Evolutionary conservation across 2,329 filamentous ascomycete species (phyloP).

Genomic region (Epichloe hybrida): DNA sequence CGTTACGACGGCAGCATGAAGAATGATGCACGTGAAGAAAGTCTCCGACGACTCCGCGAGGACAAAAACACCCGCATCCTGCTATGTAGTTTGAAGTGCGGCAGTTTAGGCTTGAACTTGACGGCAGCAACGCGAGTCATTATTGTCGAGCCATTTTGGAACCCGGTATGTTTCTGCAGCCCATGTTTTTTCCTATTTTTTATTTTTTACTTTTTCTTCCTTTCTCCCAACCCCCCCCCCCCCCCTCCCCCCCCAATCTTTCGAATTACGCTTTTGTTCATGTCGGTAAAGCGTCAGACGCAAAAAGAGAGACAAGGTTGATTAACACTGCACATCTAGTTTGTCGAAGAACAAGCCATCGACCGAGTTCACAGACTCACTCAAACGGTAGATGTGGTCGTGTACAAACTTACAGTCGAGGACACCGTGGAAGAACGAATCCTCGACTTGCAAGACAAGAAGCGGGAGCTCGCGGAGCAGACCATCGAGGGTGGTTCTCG

Average conservation of each 20-base stretch:
- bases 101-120: constrained; percentile 82
- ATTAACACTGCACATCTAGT: constrained; percentile 31
- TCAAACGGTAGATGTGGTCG: constrained; percentile 84
- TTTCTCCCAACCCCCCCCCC: no score
- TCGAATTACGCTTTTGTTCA: not conserved
- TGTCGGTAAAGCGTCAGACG: no score
- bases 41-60: constrained; percentile 61
- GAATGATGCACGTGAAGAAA: constrained; percentile 83
- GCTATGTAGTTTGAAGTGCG: constrained; percentile 88
- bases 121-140: constrained; percentile 89
- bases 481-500: constrained; percentile 74
- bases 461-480: constrained; percentile 78
- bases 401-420: constrained; percentile 85
- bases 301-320: not conserved
- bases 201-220: no score
- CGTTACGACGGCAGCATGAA: constrained; percentile 94
- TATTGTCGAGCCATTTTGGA: constrained; percentile 97
- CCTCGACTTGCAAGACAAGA: constrained; percentile 85
- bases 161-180: constrained; percentile 48
- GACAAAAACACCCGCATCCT: constrained; percentile 66
- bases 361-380: constrained; percentile 97
- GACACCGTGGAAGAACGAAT: constrained; percentile 88
- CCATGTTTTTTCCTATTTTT: no score
- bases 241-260: no score
- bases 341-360: constrained; percentile 97